Base-by-base conservation (phyloP, 345 rosid species). In the Corchorus capsularis region DNA sequence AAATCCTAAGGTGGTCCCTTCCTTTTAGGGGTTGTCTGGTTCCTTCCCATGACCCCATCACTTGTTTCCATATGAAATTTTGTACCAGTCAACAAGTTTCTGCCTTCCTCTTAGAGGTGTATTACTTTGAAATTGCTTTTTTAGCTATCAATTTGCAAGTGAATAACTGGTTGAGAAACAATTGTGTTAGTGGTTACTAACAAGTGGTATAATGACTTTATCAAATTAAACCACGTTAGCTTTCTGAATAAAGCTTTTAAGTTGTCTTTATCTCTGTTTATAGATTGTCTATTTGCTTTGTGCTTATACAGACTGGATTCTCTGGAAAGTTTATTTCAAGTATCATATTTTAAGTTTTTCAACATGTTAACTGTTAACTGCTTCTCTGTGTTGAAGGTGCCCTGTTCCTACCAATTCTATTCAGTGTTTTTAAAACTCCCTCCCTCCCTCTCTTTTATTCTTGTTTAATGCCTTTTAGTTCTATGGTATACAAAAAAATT, bases 111-210 rank as follows among this genome's bases (percentile, higher is more conserved):
- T 47, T 6, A 68, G 55, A 46, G 55, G 55, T 14, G 17, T 47
- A 15, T 3, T 43, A 12, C 32, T 65, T 65, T 50, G 19, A 65
- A 65, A 64, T 20, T 65, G 34, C 70, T 65, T 43, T 65, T 53
- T 46, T 46, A 22, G 53, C 39, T 20, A 22, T 20, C 39, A 67
- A 10, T 1, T 13, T 47, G 5, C 14, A 13, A 45, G n/a, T 19
- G 35, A 20, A 19, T 39, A 65, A n/a, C 35, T 45, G n/a, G 70
- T 20, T 7, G 19, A 43, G 54, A 43, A 64, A 66, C 70, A 12
- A 66, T 66, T 35, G 45, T 12, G 35, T 20, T 66, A 66, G 53
- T 45, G 19, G 35, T 66, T 45, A 45, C 70, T 19, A 66, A 66
- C 49, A 66, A 12, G 15, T 27, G 63, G 17, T 15, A 27, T 59